phyloP scores from a whole-genome alignment of 805 yeast genomes.

The Zygoascus flipseniorum region DNA sequence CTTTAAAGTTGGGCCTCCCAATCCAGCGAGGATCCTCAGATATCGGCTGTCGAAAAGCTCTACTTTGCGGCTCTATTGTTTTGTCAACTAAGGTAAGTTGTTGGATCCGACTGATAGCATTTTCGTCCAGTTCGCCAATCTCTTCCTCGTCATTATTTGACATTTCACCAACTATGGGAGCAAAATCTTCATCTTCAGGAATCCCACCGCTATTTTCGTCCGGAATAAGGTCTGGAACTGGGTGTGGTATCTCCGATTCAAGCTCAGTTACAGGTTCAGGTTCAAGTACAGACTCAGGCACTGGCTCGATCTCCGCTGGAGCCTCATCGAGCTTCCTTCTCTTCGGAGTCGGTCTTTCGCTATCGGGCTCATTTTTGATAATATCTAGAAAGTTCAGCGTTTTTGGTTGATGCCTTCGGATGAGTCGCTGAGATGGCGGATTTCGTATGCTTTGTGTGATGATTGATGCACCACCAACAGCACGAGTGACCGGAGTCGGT shows the following conservation, averaged over 20 bases:
- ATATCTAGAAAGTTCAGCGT: constrained; percentile 3
- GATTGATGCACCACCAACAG: not conserved
- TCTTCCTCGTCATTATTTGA: not conserved
- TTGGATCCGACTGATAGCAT: not conserved
- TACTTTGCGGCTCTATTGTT: constrained; percentile 4
- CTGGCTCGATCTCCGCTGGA: not conserved
- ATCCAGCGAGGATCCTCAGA: constrained; percentile 1
- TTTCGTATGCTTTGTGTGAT: not conserved
- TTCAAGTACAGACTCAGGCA: constrained; percentile 3
- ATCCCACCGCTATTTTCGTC: not conserved
- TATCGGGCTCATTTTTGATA: not conserved
- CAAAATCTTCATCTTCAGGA: not conserved
- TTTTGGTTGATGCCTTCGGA: not conserved
- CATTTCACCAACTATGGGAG: not conserved
- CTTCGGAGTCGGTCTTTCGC: not conserved
- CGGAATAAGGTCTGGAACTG: not conserved
- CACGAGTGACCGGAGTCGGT: not conserved
- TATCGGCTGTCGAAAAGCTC: not conserved
- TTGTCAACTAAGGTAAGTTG: constrained; percentile 9
- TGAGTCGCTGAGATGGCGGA: not conserved
- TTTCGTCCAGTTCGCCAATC: not conserved
- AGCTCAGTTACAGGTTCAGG: constrained; percentile 3
- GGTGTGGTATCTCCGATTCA: not conserved
- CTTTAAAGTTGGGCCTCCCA: constrained; percentile 16
- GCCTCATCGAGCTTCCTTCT: not conserved